These are phyloP conservation scores for Aspergillus pseudonomiae DNA, from an alignment of 2,329 filamentous ascomycete genomes.

Conservation along the genomic window DNA sequence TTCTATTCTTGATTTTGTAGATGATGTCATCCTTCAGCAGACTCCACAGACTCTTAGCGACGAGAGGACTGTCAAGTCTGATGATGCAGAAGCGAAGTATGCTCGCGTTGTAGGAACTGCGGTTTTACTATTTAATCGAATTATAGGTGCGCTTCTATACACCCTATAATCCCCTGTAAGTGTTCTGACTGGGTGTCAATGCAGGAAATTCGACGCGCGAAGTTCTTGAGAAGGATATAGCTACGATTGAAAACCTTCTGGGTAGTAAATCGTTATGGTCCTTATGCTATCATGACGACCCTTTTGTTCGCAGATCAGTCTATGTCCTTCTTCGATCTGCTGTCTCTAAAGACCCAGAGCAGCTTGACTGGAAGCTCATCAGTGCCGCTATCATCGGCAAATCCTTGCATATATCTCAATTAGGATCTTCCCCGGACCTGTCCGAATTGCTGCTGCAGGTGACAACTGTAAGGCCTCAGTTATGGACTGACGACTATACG, in stretches of 20 bases:
- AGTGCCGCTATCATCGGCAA: constrained; percentile 73
- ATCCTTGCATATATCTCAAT: constrained; percentile 71
- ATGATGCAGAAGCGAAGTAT: constrained; percentile 87
- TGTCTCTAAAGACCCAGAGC: constrained; percentile 50
- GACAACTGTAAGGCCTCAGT: constrained; percentile 64
- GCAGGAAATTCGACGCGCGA: constrained; percentile 38
- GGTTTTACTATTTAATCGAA: constrained; percentile 56
- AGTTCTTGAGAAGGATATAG: constrained; percentile 63
- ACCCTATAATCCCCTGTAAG: neutral
- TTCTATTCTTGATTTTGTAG: constrained; percentile 80
- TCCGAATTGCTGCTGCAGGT: constrained; percentile 68
- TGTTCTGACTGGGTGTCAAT: constrained; percentile 18
- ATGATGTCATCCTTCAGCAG: constrained; percentile 75
- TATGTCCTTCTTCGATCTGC: constrained; percentile 59
- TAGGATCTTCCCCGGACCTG: constrained; percentile 73
- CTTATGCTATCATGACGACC: constrained; percentile 59
- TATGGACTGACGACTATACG: constrained; percentile 72
- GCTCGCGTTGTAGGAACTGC: constrained; percentile 71
- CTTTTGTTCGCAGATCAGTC: constrained; percentile 60
- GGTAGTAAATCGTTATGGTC: constrained; percentile 64
- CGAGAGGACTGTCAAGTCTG: constrained; percentile 77
- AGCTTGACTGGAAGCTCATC: constrained; percentile 65
- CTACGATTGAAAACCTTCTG: constrained; percentile 69
- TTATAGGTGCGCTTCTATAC: constrained; percentile 47
- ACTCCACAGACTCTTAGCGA: constrained; percentile 83